Conservation (phyloP, 768 basidiomycete species). For the Lentinula edodes region DNA sequence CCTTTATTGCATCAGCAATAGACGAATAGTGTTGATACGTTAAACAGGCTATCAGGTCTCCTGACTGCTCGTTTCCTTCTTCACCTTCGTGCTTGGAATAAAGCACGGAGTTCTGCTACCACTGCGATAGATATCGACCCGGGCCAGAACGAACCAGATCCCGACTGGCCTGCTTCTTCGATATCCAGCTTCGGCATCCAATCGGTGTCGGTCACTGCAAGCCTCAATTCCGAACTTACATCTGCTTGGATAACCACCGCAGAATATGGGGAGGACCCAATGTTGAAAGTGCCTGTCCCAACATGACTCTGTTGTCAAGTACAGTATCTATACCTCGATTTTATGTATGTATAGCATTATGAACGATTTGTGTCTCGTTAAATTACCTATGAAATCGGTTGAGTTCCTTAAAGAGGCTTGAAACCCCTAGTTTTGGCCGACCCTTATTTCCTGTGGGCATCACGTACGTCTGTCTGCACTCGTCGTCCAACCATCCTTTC, state of each 20-base stretch:
- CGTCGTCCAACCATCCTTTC: too few species aligned
- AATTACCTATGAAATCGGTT: too few species aligned
- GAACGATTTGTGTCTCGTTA: too few species aligned
- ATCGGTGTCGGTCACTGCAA: not conserved
- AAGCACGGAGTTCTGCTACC: not conserved
- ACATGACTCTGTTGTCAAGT: not conserved
- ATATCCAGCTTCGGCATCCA: not conserved
- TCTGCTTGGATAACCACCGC: not conserved
- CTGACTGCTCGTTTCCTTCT: slow-evolving; percentile 20
- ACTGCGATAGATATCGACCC: not conserved
- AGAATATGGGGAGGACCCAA: slow-evolving; percentile 2
- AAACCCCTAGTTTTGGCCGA: too few species aligned
- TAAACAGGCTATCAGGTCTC: slow-evolving; percentile 15
- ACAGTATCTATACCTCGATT: not conserved
- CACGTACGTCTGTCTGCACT: too few species aligned
- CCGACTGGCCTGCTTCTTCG: not conserved
- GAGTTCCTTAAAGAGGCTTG: too few species aligned
- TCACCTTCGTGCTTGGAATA: slow-evolving; percentile 15
- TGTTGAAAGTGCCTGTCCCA: not conserved
- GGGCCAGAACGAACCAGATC: not conserved
- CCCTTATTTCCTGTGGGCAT: too few species aligned
- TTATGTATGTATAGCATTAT: too few species aligned
- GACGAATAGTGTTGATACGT: not conserved
- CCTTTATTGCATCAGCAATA: not conserved
- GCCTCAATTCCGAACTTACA: not conserved